Conservation (phyloP, 2,329 filamentous ascomycete genomes). For the Curvularia sp. region DNA sequence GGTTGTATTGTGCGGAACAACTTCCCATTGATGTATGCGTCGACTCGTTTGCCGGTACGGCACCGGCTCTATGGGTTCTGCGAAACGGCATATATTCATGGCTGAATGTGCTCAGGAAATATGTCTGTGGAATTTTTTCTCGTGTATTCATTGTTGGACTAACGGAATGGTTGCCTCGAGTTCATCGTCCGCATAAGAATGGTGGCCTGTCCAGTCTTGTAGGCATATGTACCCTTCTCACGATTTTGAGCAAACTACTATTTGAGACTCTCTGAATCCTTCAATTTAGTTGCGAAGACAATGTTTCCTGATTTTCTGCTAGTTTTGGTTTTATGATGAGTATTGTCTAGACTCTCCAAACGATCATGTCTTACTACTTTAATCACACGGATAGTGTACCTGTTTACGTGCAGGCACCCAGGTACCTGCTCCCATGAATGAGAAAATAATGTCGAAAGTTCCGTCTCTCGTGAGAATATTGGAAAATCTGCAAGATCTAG, state of each 20-base stretch:
- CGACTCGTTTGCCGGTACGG: slow-evolving; percentile 20
- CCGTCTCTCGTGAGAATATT: background rate
- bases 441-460: background rate
- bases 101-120: background rate
- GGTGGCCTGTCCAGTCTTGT: background rate
- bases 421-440: slow-evolving; percentile 2
- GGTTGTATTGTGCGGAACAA: background rate
- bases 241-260: background rate
- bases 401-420: slow-evolving; percentile 2
- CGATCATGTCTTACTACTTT: background rate
- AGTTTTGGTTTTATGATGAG: background rate
- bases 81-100: background rate
- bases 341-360: background rate
- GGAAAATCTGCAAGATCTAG: slow-evolving; percentile 4
- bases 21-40: slow-evolving; percentile 1
- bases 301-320: too few relatives aligned
- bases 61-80: background rate
- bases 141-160: background rate
- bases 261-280: background rate
- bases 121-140: too few relatives aligned
- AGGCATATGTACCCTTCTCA: background rate
- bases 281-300: background rate
- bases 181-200: background rate
- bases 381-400: background rate
- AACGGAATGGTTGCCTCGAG: background rate